These are phyloP conservation scores for Plectosphaerella plurivora DNA, from an alignment of 2,329 filamentous ascomycete species.

Conservation along the genomic window DNA sequence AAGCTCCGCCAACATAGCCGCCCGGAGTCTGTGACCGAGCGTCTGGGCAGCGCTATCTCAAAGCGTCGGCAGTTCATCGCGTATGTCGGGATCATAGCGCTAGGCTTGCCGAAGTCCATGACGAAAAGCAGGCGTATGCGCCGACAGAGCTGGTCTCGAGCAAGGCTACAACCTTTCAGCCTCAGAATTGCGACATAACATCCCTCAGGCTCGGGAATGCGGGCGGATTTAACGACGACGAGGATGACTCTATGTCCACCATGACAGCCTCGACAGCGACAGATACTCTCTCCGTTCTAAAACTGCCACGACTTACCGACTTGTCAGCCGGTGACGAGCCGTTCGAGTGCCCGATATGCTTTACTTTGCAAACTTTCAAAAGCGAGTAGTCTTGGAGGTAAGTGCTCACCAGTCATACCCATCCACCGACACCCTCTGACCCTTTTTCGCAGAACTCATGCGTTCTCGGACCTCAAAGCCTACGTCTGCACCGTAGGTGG, in stretches of 20 bases:
- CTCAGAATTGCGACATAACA: neutral
- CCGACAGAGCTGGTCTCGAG: slow-evolving; percentile 3
- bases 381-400: slow-evolving; percentile 17
- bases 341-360: slow-evolving; percentile 17
- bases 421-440: neutral
- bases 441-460: slow-evolving; percentile 17
- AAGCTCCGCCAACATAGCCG: slow-evolving; percentile 1
- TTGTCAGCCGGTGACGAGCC: slow-evolving; percentile 4
- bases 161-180: slow-evolving; percentile 8
- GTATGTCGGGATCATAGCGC: slow-evolving; percentile 20
- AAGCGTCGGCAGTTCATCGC: slow-evolving; percentile 21
- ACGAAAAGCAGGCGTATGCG: neutral
- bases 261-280: slow-evolving; percentile 6
- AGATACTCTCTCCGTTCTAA: slow-evolving; percentile 1
- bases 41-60: slow-evolving; percentile 23
- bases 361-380: slow-evolving; percentile 9
- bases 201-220: neutral
- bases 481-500: slow-evolving; percentile 27
- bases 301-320: slow-evolving; percentile 7
- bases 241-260: slow-evolving; percentile 5
- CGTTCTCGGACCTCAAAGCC: slow-evolving; percentile 24
- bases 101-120: slow-evolving; percentile 1
- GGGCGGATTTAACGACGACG: slow-evolving; percentile 7
- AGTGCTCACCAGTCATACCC: neutral
- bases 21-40: slow-evolving; percentile 12